These are phyloP conservation scores for Bocquillonia castaneifolia DNA, from an alignment of 441 rosid species.

Conservation along the genomic window DNA sequence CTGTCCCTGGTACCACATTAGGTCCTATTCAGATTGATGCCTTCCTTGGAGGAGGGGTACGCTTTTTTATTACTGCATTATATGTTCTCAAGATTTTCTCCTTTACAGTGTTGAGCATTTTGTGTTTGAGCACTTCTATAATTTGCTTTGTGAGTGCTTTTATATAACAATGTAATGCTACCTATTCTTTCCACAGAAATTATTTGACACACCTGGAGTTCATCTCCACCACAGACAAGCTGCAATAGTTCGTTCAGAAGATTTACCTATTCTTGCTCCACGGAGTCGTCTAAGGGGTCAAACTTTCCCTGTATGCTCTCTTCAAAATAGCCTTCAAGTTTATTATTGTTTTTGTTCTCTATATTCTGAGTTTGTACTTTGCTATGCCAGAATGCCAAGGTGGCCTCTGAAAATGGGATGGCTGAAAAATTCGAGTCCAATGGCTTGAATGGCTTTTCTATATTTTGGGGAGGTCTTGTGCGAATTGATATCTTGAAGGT, in stretches of 20 bases:
- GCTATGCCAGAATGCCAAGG: conserved; percentile 27
- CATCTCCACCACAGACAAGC: conserved; percentile 98
- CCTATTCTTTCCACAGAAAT: conserved; percentile 44
- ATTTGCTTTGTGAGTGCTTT: neutral
- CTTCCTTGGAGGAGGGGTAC: conserved; percentile 91
- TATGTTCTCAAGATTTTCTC: conserved; percentile 10
- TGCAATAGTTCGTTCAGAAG: conserved; percentile 81
- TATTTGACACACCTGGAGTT: conserved; percentile 91
- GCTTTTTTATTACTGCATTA: conserved; percentile 20
- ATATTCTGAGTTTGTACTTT: conserved; percentile 16
- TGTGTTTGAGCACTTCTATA: neutral
- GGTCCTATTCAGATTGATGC: conserved; percentile 94
- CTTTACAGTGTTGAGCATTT: neutral
- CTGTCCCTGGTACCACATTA: conserved; percentile 97
- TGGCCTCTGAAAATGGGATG: conserved; percentile 25
- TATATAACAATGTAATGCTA: neutral
- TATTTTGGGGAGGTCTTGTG: conserved; percentile 98
- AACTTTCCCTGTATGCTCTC: conserved; percentile 53
- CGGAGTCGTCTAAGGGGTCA: conserved; percentile 78
- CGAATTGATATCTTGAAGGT: conserved; percentile 85
- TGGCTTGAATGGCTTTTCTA: conserved; percentile 67
- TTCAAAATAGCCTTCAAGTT: conserved; percentile 14
- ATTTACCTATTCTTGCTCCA: conserved; percentile 91
- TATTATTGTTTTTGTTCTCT: neutral
- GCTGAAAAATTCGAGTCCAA: conserved; percentile 32